Evolutionary conservation across 345 rosid species (phyloP).

Genomic region (Dipteronia sinensis): DNA sequence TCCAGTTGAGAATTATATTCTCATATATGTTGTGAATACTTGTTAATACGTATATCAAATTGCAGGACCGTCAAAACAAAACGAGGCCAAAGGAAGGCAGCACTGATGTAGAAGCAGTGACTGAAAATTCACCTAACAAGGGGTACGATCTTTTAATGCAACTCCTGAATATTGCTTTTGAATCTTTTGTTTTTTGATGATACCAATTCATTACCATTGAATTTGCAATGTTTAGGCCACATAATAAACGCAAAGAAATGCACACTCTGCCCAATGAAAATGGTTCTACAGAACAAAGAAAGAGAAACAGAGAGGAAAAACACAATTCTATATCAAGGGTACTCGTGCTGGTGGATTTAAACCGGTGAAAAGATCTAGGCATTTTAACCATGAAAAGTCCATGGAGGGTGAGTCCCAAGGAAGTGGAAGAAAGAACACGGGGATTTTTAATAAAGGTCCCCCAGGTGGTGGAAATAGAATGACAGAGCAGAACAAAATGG

Average conservation of each 20-base stretch:
- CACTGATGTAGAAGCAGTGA: constrained; percentile 13
- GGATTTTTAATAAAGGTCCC: constrained; percentile 14
- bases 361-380: constrained; percentile 19
- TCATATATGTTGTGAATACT: neutral
- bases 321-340: neutral
- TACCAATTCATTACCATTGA: constrained; percentile 6
- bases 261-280: constrained; percentile 7
- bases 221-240: constrained; percentile 20
- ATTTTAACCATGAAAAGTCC: constrained; percentile 14
- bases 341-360: constrained; percentile 18
- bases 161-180: neutral
- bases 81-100: constrained; percentile 50
- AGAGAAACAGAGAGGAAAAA: constrained; percentile 32
- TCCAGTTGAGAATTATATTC: constrained; percentile 10
- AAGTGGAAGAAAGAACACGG: constrained; percentile 15
- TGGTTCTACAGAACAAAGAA: constrained; percentile 21
- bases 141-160: constrained; percentile 27
- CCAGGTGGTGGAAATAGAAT: constrained; percentile 22
- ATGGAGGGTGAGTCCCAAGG: constrained; percentile 17
- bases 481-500: constrained; percentile 2
- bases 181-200: neutral
- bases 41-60: constrained; percentile 13
- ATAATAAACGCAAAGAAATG: constrained; percentile 27
- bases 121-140: constrained; percentile 22
- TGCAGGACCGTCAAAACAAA: constrained; percentile 74